Conservation (phyloP, 2,329 filamentous ascomycete genomes). For the Colletotrichum falcatum region DNA sequence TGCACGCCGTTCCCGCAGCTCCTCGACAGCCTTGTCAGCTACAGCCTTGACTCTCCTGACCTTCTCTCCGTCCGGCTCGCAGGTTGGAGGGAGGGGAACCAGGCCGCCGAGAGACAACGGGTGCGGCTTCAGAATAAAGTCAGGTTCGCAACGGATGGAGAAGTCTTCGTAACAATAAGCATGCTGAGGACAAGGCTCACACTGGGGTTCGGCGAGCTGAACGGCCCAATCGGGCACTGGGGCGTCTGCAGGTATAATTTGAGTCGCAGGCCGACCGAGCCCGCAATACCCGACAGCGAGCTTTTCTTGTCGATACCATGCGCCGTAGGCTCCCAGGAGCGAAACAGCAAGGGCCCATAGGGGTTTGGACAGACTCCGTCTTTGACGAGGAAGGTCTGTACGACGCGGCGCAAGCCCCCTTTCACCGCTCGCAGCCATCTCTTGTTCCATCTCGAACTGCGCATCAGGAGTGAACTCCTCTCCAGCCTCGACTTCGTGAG, state of each 20-base stretch:
- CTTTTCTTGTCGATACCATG: conserved; percentile 95
- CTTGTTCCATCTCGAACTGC: conserved; percentile 81
- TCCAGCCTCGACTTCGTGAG: conserved; percentile 69
- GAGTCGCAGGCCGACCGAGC: conserved; percentile 73
- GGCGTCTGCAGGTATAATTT: conserved; percentile 61
- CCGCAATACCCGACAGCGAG: conserved; percentile 96
- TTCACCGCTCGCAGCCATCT: conserved; percentile 70
- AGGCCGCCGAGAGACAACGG: conserved; percentile 85
- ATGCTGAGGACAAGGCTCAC: conserved; percentile 90
- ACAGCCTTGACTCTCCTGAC: conserved; percentile 87
- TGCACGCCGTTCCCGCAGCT: conserved; percentile 85
- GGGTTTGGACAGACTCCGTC: conserved; percentile 69
- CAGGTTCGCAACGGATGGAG: conserved; percentile 82
- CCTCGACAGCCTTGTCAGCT: conserved; percentile 87
- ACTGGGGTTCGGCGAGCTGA: conserved; percentile 79
- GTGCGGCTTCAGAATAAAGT: conserved; percentile 87
- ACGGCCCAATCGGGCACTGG: conserved; percentile 79
- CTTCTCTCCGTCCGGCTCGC: conserved; percentile 95
- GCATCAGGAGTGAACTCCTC: conserved; percentile 97
- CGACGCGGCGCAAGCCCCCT: conserved; percentile 58
- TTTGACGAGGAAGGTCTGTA: conserved; percentile 52
- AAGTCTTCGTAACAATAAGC: conserved; percentile 88
- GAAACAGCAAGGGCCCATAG: conserved; percentile 78
- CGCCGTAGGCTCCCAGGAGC: conserved; percentile 77
- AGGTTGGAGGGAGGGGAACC: conserved; percentile 88